phyloP scores from a whole-genome alignment of 805 yeast genomes.

The Candida incommunis region DNA sequence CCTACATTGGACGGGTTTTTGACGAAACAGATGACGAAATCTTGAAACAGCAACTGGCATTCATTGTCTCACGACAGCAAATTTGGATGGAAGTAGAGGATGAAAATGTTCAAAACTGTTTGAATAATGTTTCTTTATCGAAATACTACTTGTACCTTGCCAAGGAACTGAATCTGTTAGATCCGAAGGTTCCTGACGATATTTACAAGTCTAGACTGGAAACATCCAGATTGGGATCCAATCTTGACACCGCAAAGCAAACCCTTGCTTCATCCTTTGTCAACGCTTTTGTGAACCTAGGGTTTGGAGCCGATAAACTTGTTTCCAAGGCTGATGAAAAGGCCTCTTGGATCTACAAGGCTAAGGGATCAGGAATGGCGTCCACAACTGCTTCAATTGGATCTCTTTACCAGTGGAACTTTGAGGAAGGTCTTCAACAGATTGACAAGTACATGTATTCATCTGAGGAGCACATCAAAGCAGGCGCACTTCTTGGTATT shows the following conservation, averaged over 20 bases:
- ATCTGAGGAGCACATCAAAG: conserved; percentile 73
- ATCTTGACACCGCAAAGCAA: conserved; percentile 85
- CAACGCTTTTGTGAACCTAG: conserved; percentile 80
- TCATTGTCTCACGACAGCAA: conserved; percentile 77
- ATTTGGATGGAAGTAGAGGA: conserved; percentile 48
- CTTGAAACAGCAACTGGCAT: conserved; percentile 80
- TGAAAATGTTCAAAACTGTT: conserved; percentile 63
- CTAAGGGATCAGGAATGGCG: conserved; percentile 82
- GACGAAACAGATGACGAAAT: conserved; percentile 60
- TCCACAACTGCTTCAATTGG: conserved; percentile 90
- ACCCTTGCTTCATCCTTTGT: conserved; percentile 92
- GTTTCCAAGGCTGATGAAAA: conserved; percentile 55
- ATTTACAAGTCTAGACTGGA: conserved; percentile 86
- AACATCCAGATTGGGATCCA: conserved; percentile 43
- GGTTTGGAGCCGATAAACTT: conserved; percentile 76
- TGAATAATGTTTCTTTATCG: conserved; percentile 64
- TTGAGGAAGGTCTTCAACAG: conserved; percentile 74
- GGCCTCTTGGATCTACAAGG: conserved; percentile 76
- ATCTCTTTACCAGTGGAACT: conserved; percentile 81
- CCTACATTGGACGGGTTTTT: conserved; percentile 65
- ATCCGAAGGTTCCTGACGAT: conserved; percentile 91
- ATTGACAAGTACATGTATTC: conserved; percentile 82
- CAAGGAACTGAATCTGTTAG: conserved; percentile 75
- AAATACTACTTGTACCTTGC: conserved; percentile 70
- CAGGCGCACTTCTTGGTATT: conserved; percentile 93